Percentiles rank a stretch among this genome's conserved stretches.
These are phyloP conservation scores for Diaporthe nobilis DNA, from an alignment of 2,329 filamentous ascomycete genomes.

Conservation along the genomic window DNA sequence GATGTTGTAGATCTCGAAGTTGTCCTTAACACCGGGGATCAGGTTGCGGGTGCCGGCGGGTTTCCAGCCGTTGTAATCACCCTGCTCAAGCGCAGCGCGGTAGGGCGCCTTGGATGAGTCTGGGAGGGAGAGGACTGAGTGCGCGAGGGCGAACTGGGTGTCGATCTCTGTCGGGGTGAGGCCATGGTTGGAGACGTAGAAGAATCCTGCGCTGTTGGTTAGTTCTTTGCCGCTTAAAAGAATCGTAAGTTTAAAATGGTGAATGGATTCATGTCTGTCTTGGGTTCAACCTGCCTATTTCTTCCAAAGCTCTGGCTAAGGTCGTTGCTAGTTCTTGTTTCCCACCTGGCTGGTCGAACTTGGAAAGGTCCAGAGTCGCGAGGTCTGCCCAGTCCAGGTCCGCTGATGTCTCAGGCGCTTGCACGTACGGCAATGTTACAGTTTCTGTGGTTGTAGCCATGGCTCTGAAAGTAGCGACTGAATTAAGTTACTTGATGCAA, in stretches of 20 bases:
- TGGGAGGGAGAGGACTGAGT: slow-evolving; percentile 63
- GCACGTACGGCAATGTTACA: not conserved
- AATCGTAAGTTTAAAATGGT: too few species aligned
- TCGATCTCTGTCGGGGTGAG: slow-evolving; percentile 69
- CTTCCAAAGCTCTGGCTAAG: slow-evolving; percentile 26
- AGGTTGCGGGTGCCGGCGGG: slow-evolving; percentile 54
- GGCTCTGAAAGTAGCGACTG: not conserved
- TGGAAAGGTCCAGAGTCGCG: slow-evolving; percentile 37
- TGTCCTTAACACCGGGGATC: slow-evolving; percentile 60
- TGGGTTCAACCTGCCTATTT: slow-evolving; percentile 28
- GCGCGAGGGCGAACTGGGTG: slow-evolving; percentile 68
- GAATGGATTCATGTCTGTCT: not conserved
- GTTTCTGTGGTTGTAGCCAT: slow-evolving; percentile 2
- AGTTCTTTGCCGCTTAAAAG: not conserved
- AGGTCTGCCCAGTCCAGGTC: slow-evolving; percentile 31
- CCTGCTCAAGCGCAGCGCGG: slow-evolving; percentile 56
- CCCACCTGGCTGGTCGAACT: slow-evolving; percentile 38
- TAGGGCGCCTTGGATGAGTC: slow-evolving; percentile 69
- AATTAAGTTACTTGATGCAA: not conserved
- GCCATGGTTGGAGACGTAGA: slow-evolving; percentile 71
- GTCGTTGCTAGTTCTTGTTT: slow-evolving; percentile 46
- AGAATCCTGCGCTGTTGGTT: slow-evolving; percentile 55
- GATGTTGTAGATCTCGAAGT: slow-evolving; percentile 72
- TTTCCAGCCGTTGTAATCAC: slow-evolving; percentile 67
- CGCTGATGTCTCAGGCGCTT: slow-evolving; percentile 9